Evolutionary conservation across 176 grass and related monocot genomes (phyloP), one percentile per base, ranked within the genome.

Genomic region (Raddia distichophylla): DNA sequence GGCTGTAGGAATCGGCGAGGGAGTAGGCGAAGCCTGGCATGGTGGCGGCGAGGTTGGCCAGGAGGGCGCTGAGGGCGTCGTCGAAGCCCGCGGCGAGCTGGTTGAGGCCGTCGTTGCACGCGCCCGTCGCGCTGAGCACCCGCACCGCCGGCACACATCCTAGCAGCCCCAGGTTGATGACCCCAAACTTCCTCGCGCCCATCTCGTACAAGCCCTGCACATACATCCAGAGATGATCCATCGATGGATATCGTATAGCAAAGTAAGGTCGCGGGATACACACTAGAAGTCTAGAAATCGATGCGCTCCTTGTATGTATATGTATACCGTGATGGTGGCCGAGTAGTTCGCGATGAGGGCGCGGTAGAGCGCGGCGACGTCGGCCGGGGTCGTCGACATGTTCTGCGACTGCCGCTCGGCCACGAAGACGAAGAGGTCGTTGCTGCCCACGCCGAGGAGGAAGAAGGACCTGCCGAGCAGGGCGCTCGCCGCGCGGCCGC

Each of bases 381-480:
- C 72, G 44, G 1, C 10, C n/a, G 63, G 40, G 18, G 73, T 52
- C 3, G 77, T 8, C 0, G 86, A 67, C 40, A 13, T 49, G 76
- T 71, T 84, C 10, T 7, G 49, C 37, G 37, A 40, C 37, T 40
- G 37, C 37, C 4, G 37, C 18, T 19, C 57, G 3, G 73, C 10
- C 22, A 44, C 19, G 14, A 61, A 62, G 6, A 33, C 59, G 52
- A 65, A 91, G 2, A 91, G 4, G 80, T 91, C 85, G 70, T 91
- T 91, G 50, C 35, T 69, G 9, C 89, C 67, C 61, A 44, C 7
- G 42, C 69, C 32, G 45, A 90, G 0, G 76, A 87, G 60, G 80
- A 87, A 73, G 84, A 90, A 10, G n/a, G 84, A 90, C 10, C n/a
- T 87, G 2, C 83, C 60, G 7, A 93, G 76, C 73, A 82, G 59